These are phyloP conservation scores for Trebouxia gelatinosa DNA, from an alignment of 163 green algal genomes.

Conservation along the genomic window DNA sequence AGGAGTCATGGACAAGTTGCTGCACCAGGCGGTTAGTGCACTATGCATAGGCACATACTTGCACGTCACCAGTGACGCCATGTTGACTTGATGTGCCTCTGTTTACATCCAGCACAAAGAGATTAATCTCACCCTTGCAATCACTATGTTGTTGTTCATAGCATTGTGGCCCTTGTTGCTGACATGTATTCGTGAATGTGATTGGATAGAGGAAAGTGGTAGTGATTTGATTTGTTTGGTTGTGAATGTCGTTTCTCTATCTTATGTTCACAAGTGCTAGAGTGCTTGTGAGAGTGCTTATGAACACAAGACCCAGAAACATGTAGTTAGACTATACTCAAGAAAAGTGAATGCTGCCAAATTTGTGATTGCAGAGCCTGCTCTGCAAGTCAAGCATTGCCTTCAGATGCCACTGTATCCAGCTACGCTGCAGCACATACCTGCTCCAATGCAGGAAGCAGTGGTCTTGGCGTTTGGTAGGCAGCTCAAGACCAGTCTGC, in stretches of 20 bases:
- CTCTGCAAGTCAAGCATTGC: slow-evolving; percentile 28
- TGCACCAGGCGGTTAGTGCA: slow-evolving; percentile 21
- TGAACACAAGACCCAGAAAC: no score
- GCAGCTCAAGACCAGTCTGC: slow-evolving; percentile 29
- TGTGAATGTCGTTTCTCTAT: no score
- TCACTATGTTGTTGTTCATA: slow-evolving; percentile 18
- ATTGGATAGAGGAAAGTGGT: slow-evolving; percentile 18
- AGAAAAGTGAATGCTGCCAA: slow-evolving; percentile 13
- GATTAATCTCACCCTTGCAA: no score
- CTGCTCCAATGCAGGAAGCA: slow-evolving; percentile 25
- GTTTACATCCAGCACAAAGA: slow-evolving; percentile 3
- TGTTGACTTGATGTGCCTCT: slow-evolving; percentile 27
- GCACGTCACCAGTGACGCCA: slow-evolving; percentile 12
- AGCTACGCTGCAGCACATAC: slow-evolving; percentile 29
- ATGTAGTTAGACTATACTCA: no score
- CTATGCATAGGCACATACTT: slow-evolving; percentile 23
- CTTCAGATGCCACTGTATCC: slow-evolving; percentile 29
- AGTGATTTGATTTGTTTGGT: slow-evolving; percentile 26
- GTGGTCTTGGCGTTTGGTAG: slow-evolving; percentile 23
- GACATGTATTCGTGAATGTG: no score
- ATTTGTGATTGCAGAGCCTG: slow-evolving; percentile 21
- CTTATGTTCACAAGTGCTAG: no score
- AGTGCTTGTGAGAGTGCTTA: no score
- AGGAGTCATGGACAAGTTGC: slow-evolving; percentile 23
- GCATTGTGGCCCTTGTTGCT: slow-evolving; percentile 25